A percentile compares a stretch with the other conserved stretches of the same genome.
Conservation (phyloP, 148 eudicot genomes). For the Nyssa sinensis region DNA sequence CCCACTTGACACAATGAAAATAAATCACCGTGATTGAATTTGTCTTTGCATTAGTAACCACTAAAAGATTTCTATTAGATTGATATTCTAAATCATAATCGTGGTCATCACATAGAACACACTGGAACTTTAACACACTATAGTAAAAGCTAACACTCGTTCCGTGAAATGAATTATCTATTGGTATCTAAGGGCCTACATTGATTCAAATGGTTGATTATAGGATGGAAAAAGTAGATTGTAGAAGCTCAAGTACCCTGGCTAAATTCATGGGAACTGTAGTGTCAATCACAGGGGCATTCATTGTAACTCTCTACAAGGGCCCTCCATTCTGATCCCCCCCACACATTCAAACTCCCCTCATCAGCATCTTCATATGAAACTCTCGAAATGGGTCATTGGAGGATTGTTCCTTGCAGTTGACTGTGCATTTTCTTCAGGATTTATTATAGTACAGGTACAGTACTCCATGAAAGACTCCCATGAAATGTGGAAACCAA, state of each 20-base stretch:
- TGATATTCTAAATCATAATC: neutral
- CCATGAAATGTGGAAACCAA: neutral
- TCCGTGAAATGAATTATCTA: too few relatives aligned
- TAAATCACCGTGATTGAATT: neutral
- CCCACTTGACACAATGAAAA: neutral
- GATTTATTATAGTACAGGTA: constrained; percentile 63
- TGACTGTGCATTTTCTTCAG: constrained; percentile 47
- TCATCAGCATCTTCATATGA: constrained; percentile 18
- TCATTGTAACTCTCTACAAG: constrained; percentile 31
- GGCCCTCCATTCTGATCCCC: constrained; percentile 37
- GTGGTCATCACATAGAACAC: neutral
- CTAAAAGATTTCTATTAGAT: neutral
- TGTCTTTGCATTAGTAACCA: neutral
- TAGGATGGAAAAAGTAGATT: constrained; percentile 35
- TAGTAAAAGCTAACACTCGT: neutral
- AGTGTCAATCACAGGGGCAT: constrained; percentile 35
- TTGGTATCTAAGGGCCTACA: neutral
- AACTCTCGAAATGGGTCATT: constrained; percentile 46
- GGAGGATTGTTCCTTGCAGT: constrained; percentile 57
- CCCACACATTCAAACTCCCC: constrained; percentile 20
- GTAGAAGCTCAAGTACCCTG: constrained; percentile 23
- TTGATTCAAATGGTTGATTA: neutral
- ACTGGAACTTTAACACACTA: neutral
- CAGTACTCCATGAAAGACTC: neutral
- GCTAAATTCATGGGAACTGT: constrained; percentile 34